Evolutionary conservation across 345 rosid genomes (phyloP), one percentile per base, ranked within the genome.

Genomic region (Physaria fendleri): DNA sequence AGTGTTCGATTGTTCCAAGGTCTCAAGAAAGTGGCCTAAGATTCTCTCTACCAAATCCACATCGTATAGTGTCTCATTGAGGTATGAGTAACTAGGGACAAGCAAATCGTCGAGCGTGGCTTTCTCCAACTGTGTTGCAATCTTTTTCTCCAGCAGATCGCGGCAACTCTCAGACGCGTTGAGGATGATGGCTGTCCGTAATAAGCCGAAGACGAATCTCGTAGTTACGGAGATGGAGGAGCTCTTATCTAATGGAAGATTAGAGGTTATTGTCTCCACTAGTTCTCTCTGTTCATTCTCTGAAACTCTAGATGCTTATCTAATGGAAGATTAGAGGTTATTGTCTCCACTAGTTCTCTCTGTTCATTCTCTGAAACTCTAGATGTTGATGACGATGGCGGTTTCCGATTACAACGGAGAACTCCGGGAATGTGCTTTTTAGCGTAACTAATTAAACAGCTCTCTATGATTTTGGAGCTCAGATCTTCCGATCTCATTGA

Each of bases 61-160:
- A 47, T 91, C 95, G 29, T 91, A 91, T 45, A 91, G 73, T 4
- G 98, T 91, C 37, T 91, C 96, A 55, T 82, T 84, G 32, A 85
- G 82, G 62, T 88, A 83, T 2, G 98, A 91, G 63, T 87, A 91
- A 79, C 98, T 91, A 2, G 98, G 98, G 47, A 91, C 82, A 43
- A 91, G 76, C 11, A 91, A 56, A 76, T 91, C 95, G 69, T 91
- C 98, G 2, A 87, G 79, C 13, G 86, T 78, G 6, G 92, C 92
- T 67, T 82, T 83, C 48, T 91, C 95, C 14, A 88, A 82, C 62
- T 78, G 82, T 27, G 61, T 59, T 16, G 90, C 96, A 7, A 91
- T 81, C 69, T 77, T 85, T 62, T 34, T 88, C 80, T 91, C 92
- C 40, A 91, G 61, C 1, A 74, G 53, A 5, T 71, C 57, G 4